phyloP scores from a whole-genome alignment of 345 rosid genomes.

The Eucalyptus lansdowneana region DNA sequence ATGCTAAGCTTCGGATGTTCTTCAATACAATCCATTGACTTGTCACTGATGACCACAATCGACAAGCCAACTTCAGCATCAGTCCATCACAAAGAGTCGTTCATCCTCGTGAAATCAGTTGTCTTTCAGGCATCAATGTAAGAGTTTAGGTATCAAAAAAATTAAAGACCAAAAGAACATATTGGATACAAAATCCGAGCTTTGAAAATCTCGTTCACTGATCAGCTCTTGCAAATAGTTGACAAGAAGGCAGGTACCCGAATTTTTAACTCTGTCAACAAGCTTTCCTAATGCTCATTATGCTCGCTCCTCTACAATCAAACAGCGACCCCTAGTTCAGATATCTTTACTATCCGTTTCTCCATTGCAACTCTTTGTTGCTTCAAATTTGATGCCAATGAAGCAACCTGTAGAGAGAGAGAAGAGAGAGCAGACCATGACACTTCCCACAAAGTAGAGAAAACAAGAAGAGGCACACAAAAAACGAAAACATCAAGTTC shows the following conservation, averaged over 20 bases:
- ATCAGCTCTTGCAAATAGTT: neutral
- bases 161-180: neutral
- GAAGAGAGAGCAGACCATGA: neutral
- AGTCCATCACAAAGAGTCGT: neutral
- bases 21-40: neutral
- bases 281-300: neutral
- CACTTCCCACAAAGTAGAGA: neutral
- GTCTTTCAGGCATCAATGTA: neutral
- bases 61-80: neutral
- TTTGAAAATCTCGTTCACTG: neutral
- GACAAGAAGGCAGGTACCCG: neutral
- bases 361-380: constrained; percentile 40
- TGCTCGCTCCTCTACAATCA: neutral
- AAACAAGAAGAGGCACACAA: neutral
- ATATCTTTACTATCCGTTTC: constrained; percentile 68
- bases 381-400: constrained; percentile 55
- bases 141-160: neutral
- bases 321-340: constrained; percentile 70
- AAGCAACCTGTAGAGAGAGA: constrained; percentile 52
- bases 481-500: neutral
- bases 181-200: neutral
- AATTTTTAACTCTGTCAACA: neutral
- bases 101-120: neutral
- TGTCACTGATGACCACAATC: neutral
- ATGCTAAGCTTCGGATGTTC: neutral